phyloP scores from a whole-genome alignment of 192 early-diverging fungal genomes.

The Backusella sp. region DNA sequence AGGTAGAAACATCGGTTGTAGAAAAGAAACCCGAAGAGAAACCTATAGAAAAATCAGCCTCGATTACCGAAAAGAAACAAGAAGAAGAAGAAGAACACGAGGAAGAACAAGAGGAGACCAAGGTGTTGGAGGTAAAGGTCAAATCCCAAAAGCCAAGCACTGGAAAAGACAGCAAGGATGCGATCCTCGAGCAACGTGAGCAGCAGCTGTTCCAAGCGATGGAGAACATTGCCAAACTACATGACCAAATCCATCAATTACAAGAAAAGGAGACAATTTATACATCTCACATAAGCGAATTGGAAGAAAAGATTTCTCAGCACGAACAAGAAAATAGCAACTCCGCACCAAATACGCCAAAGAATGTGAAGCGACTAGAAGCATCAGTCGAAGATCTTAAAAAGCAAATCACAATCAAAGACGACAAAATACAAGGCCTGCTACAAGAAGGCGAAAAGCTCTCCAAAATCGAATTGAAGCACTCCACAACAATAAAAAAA shows the following conservation, averaged over 20 bases:
- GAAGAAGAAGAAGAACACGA: neutral
- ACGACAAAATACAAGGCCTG: slow-evolving; percentile 47
- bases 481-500: slow-evolving; percentile 70
- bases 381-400: slow-evolving; percentile 43
- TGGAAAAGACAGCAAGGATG: slow-evolving; percentile 8
- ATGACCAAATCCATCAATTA: slow-evolving; percentile 44
- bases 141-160: neutral
- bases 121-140: neutral
- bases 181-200: slow-evolving; percentile 44
- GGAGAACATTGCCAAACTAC: slow-evolving; percentile 46
- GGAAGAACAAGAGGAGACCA: neutral
- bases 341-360: neutral
- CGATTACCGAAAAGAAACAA: neutral
- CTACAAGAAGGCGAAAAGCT: slow-evolving; percentile 65
- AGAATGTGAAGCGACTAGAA: slow-evolving; percentile 27
- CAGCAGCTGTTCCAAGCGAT: slow-evolving; percentile 47
- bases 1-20: neutral
- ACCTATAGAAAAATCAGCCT: neutral
- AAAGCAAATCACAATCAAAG: slow-evolving; percentile 38
- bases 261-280: slow-evolving; percentile 24
- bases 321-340: neutral
- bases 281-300: neutral
- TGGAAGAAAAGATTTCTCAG: neutral
- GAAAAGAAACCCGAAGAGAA: neutral
- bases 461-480: slow-evolving; percentile 74